Evolutionary conservation across 208 protist genomes (phyloP), one percentile per base, ranked within the genome.

Genomic region (Trypanosoma cruzi): DNA sequence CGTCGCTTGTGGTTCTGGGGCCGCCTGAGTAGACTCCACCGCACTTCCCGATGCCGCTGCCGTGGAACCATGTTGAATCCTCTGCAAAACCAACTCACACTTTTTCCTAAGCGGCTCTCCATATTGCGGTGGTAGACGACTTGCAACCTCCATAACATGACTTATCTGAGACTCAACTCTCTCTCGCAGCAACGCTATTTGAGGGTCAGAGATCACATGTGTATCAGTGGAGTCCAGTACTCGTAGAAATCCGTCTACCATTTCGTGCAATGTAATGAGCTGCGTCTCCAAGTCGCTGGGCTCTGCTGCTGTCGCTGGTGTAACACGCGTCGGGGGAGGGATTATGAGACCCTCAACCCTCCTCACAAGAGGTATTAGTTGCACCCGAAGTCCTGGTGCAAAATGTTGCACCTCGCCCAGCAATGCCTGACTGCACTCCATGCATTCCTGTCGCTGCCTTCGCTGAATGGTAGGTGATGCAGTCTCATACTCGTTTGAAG

Each of bases 161-260:
- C 73, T 55, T 29, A 95, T 71, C 68, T 95, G 86, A 13, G 42
- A 59, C 5, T 50, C 36, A 37, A 92, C 72, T 18, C 76, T 64
- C 5, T 73, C 67, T 13, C 73, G 55, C 37, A 90, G 54, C n/a
- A 56, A 63, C 40, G 60, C 36, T 22, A 87, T 46, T 31, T 85
- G 79, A 4, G 62, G 75, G 28, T 71, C 48, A 2, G 71, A 28
- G 0, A 83, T 64, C 29, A 73, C 44, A 24, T 36, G 40, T 13
- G 80, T 42, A 0, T 79, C 76, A 8, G 76, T 65, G 7, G 78
- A 86, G 28, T 77, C 55, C 28, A 94, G 68, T 26, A 90, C 62
- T 10, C 68, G 66, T 0, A 85, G 32, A 67, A 94, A 92, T 20
- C 78, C 70, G 63, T 92, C 82, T 34, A 92, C 49, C 84, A 92